Evolutionary conservation across 2,329 filamentous ascomycete genomes (phyloP), one percentile per base, ranked within the genome.

Genomic region (Lachnellula hyalina): DNA sequence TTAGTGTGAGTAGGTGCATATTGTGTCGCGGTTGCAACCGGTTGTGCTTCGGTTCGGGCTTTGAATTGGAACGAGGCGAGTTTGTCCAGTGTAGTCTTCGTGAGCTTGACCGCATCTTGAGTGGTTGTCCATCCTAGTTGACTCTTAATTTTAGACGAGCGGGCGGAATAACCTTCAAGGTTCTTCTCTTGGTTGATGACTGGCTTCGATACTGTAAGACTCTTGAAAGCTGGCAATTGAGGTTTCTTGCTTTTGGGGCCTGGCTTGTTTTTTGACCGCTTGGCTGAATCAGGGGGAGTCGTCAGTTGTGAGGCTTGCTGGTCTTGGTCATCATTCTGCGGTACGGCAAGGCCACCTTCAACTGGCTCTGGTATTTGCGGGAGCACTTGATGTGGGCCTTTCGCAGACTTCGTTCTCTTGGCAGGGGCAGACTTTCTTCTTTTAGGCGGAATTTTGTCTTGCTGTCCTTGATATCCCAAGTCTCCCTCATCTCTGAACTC

Each of bases 71-170:
- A 65, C 5, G 58, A 45, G 19, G 61, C 58, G n/a, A 68, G 53
- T 49, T 61, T 67, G 42, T 67, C 60, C 4, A 67, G 32, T 12
- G 66, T 67, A 9, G 66, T 67, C 49, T 63, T 54, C 5, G 58
- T 52, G 14, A 65, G 21, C 34, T 62, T 67, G 7, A 64, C 55
- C 25, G 49, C 42, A 38, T 65, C 58, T 57, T 68, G 60, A n/a
- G 67, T 67, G 36, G 63, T 64, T 21, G 58, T 63, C 51, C 60
- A 67, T 25, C 61, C 60, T 17, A 21, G 19, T 48, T 56, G 59
- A 53, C 61, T 47, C 17, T 47, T 59, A 5, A 57, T 59, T 23
- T 62, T 47, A 32, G 59, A 23, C 12, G 48, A 48, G 11, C 49
- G 15, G 8, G 19, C 35, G 15, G 38, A 5, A 8, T 55, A 36